These are phyloP conservation scores for Phytopythium litorale DNA, from an alignment of 352 stramenopile species.

Conservation along the genomic window DNA sequence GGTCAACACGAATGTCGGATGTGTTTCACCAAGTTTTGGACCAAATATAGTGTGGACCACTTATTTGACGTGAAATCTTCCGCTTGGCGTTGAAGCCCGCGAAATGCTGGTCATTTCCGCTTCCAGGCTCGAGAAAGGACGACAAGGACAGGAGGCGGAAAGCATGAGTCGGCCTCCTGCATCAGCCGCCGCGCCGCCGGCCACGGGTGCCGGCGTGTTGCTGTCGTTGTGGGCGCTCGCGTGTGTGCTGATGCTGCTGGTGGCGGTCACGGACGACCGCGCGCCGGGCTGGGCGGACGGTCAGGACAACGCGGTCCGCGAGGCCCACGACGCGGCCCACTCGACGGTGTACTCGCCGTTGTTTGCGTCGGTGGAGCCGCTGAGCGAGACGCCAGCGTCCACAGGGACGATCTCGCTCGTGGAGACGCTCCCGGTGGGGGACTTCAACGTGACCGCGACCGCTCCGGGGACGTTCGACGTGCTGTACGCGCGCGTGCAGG, in stretches of 20 bases:
- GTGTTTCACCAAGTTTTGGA: too few species aligned
- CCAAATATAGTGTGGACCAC: too few species aligned
- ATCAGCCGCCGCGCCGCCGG: not conserved
- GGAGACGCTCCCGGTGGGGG: constrained; percentile 63
- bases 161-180: not conserved
- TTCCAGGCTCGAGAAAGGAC: not conserved
- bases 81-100: too few species aligned
- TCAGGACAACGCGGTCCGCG: too few species aligned
- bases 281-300: not conserved
- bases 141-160: not conserved
- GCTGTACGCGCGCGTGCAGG: constrained; percentile 36
- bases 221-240: constrained; percentile 5
- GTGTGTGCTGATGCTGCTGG: constrained; percentile 5
- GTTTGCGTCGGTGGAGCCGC: not conserved
- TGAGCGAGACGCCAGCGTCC: not conserved
- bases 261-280: not conserved
- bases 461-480: constrained; percentile 42
- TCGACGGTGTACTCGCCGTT: not conserved
- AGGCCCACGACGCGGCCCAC: too few species aligned
- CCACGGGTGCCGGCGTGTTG: not conserved
- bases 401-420: constrained; percentile 40
- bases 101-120: not conserved
- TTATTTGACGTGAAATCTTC: too few species aligned
- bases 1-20: too few species aligned
- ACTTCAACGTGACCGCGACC: constrained; percentile 38